A percentile compares a stretch with the other conserved stretches of the same genome.
These are phyloP conservation scores for Deinandra increscens DNA, from an alignment of 129 eudicot genomes.

Conservation along the genomic window DNA sequence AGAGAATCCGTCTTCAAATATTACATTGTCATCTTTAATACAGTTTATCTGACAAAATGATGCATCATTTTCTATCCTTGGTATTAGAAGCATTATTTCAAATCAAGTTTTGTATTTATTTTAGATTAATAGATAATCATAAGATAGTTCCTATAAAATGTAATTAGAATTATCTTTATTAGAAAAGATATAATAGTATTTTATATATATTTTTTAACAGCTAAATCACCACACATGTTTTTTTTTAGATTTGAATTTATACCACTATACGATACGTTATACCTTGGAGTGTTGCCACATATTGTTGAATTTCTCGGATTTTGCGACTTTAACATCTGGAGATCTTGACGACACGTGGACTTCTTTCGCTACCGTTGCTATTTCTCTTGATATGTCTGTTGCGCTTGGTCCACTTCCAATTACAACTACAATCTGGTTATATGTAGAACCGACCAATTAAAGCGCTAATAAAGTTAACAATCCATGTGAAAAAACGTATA, in stretches of 20 bases:
- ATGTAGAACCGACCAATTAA: no score
- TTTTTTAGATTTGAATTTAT: no score
- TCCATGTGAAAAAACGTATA: no score
- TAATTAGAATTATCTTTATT: no score
- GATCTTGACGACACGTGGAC: slow-evolving; percentile 61
- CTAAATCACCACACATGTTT: no score
- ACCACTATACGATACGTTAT: no score
- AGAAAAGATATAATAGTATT: no score
- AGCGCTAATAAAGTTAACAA: no score
- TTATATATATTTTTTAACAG: no score
- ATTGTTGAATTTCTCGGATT: slow-evolving; percentile 35
- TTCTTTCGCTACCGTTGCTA: slow-evolving; percentile 58
- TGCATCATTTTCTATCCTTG: not conserved
- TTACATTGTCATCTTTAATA: slow-evolving; percentile 51
- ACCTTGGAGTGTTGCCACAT: slow-evolving; percentile 61
- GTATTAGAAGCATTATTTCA: not conserved
- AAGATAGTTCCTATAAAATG: no score
- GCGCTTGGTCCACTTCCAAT: slow-evolving; percentile 70
- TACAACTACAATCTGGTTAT: slow-evolving; percentile 51
- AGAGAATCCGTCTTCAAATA: slow-evolving; percentile 52
- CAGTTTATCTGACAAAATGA: slow-evolving; percentile 35
- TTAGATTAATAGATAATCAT: not conserved
- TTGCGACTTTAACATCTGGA: slow-evolving; percentile 30
- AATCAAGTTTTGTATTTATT: not conserved
- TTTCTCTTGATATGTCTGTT: slow-evolving; percentile 47